Evolutionary conservation across 345 rosid genomes (phyloP).

Genomic region (Boechera retrofracta): DNA sequence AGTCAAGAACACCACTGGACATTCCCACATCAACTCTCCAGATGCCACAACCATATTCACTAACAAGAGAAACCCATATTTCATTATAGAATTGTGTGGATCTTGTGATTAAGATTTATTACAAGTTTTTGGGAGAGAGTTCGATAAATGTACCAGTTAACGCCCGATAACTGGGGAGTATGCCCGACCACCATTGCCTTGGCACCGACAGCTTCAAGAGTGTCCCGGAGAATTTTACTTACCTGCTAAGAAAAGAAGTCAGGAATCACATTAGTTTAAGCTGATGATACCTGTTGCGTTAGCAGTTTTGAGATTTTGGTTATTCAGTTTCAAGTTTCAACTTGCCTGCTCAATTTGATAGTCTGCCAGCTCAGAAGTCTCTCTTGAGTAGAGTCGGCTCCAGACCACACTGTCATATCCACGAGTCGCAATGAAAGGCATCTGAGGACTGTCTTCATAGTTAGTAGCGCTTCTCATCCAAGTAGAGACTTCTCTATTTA

Average conservation of each 20-base stretch:
- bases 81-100: background rate
- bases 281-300: slow-evolving; percentile 9
- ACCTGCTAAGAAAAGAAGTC: slow-evolving; percentile 50
- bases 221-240: slow-evolving; percentile 61
- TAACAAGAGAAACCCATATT: slow-evolving; percentile 38
- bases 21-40: slow-evolving; percentile 97
- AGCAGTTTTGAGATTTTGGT: slow-evolving; percentile 13
- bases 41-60: slow-evolving; percentile 79
- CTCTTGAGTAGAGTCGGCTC: slow-evolving; percentile 88
- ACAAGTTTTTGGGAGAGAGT: background rate
- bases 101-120: background rate
- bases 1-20: slow-evolving; percentile 91
- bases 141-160: slow-evolving; percentile 65
- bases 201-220: slow-evolving; percentile 72
- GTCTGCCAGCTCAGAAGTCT: slow-evolving; percentile 60
- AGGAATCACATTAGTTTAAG: slow-evolving; percentile 10
- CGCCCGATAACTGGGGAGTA: slow-evolving; percentile 84
- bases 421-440: slow-evolving; percentile 80
- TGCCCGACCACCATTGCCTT: slow-evolving; percentile 98
- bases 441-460: slow-evolving; percentile 48
- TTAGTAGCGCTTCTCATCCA: slow-evolving; percentile 79
- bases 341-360: slow-evolving; percentile 75
- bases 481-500: slow-evolving; percentile 78
- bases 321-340: background rate
- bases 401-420: slow-evolving; percentile 93